Evolutionary conservation across 2,329 filamentous ascomycete genomes (phyloP).

Genomic region (Dothideomycetidae sp.): DNA sequence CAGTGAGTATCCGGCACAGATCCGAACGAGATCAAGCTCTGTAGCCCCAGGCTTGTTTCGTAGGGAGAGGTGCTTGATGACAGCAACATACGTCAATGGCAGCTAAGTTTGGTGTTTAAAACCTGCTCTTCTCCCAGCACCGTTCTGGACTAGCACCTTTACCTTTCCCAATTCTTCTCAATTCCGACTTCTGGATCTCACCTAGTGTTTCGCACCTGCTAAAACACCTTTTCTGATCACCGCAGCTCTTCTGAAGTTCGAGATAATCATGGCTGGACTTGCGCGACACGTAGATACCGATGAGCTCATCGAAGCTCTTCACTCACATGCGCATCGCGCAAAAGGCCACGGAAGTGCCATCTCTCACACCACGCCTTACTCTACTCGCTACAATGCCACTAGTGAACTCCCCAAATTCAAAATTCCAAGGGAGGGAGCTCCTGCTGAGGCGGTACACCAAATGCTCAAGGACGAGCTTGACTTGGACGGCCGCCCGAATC

Average conservation of each 20-base stretch:
- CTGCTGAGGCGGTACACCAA: conserved; percentile 50
- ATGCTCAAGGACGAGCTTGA: conserved; percentile 45
- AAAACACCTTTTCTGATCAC: too few relatives aligned
- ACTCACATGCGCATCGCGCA: conserved; percentile 27
- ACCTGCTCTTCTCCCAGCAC: background rate
- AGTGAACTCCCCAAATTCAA: conserved; percentile 45
- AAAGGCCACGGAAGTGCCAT: conserved; percentile 29
- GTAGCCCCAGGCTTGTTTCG: too few relatives aligned
- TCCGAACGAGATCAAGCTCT: too few relatives aligned
- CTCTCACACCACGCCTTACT: conserved; percentile 43
- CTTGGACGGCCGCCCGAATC: conserved; percentile 50
- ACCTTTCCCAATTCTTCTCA: too few relatives aligned
- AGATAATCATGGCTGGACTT: conserved; percentile 32
- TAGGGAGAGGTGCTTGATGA: too few relatives aligned
- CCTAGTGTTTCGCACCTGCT: too few relatives aligned
- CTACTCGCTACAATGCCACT: conserved; percentile 40
- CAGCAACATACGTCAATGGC: conserved; percentile 4
- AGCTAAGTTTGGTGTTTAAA: too few relatives aligned
- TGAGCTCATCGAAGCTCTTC: conserved; percentile 40
- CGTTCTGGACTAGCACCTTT: too few relatives aligned
- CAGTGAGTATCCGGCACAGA: too few relatives aligned
- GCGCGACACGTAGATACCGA: conserved; percentile 33
- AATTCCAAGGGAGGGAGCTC: conserved; percentile 43
- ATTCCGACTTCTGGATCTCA: too few relatives aligned
- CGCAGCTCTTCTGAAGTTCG: too few relatives aligned